These are phyloP conservation scores for Pleurotus salmoneostramineus DNA, from an alignment of 768 basidiomycete genomes.

Conservation along the genomic window DNA sequence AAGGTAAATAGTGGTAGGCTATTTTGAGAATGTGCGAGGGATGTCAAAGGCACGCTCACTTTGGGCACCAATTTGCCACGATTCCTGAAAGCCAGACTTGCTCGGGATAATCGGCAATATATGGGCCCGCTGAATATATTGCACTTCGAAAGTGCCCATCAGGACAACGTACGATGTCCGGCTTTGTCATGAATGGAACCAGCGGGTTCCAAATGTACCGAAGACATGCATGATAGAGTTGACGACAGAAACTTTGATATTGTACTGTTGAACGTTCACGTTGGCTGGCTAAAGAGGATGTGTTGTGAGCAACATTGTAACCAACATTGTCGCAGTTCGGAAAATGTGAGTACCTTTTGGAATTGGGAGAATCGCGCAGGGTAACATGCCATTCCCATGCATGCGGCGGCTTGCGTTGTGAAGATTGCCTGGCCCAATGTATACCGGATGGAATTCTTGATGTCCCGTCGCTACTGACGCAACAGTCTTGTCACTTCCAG, in stretches of 20 bases:
- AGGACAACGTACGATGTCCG: slow-evolving; percentile 18
- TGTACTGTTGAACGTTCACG: slow-evolving; percentile 12
- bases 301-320: background rate
- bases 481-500: slow-evolving; percentile 38
- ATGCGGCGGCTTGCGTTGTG: slow-evolving; percentile 21
- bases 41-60: slow-evolving; percentile 13
- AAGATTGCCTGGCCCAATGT: slow-evolving; percentile 24
- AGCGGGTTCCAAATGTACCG: slow-evolving; percentile 13
- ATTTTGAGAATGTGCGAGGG: background rate
- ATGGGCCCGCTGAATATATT: slow-evolving; percentile 22
- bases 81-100: slow-evolving; percentile 19
- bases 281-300: background rate
- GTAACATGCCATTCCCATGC: slow-evolving; percentile 24
- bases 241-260: slow-evolving; percentile 17
- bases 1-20: background rate
- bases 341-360: slow-evolving; percentile 24
- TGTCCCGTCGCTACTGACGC: slow-evolving; percentile 36
- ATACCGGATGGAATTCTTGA: slow-evolving; percentile 33
- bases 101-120: slow-evolving; percentile 25
- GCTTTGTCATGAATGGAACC: slow-evolving; percentile 18
- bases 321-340: background rate
- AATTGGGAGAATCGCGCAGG: slow-evolving; percentile 28
- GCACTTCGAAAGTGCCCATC: slow-evolving; percentile 21
- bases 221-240: slow-evolving; percentile 20
- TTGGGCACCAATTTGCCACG: slow-evolving; percentile 23